Conservation (phyloP, 2,329 filamentous ascomycete species). For the Microascus cirrosus region DNA sequence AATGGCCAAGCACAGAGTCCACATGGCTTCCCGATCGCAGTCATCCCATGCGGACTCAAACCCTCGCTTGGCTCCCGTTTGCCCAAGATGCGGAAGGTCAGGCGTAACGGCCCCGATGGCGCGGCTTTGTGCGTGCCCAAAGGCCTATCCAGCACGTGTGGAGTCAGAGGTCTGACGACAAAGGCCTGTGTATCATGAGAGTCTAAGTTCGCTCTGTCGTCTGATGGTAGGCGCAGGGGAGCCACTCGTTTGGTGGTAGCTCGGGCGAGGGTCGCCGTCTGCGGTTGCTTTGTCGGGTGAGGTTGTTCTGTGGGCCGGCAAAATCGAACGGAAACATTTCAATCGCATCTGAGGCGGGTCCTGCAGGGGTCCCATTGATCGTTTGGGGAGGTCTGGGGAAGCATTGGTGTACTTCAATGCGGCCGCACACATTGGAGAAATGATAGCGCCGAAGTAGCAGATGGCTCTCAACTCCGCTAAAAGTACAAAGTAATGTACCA, state of each 20-base stretch:
- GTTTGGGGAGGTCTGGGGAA: neutral
- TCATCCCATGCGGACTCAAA: neutral
- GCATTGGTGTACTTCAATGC: neutral
- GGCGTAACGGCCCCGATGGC: neutral
- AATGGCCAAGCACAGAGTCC: too few species aligned
- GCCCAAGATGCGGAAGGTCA: neutral
- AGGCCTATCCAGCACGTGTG: constrained; percentile 1
- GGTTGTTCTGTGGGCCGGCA: neutral
- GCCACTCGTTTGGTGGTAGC: constrained; percentile 2
- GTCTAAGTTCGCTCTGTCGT: neutral
- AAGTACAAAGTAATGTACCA: neutral
- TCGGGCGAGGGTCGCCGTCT: neutral
- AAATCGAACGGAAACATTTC: neutral
- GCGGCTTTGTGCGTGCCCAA: neutral
- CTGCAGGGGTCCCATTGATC: neutral
- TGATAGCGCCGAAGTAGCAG: neutral
- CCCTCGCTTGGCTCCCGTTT: neutral
- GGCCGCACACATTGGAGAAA: neutral
- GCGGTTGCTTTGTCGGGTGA: neutral
- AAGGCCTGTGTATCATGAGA: neutral
- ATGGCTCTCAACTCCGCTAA: neutral
- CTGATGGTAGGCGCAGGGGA: constrained; percentile 2
- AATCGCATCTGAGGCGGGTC: neutral
- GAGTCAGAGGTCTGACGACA: neutral
- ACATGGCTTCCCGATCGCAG: neutral